Evolutionary conservation across 2,329 filamentous ascomycete species (phyloP).

Genomic region (Microcera coccophila): DNA sequence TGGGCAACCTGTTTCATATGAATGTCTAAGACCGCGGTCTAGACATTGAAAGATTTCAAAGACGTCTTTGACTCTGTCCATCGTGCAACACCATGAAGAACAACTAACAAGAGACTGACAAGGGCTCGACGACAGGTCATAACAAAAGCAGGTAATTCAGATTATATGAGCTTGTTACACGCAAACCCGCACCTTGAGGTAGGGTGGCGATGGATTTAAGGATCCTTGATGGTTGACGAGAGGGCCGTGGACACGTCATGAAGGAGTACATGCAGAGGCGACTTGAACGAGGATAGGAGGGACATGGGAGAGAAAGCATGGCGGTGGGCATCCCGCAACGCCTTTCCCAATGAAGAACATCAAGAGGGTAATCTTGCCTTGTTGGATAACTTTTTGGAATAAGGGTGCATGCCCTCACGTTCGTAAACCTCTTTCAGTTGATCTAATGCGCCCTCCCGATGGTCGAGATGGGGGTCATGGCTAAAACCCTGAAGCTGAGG

Average conservation of each 20-base stretch:
- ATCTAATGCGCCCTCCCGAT: neutral
- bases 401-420: neutral
- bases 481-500: neutral
- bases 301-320: neutral
- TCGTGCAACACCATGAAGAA: constrained; percentile 19
- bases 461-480: neutral
- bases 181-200: constrained; percentile 14
- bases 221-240: constrained; percentile 1
- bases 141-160: constrained; percentile 1
- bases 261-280: neutral
- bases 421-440: neutral
- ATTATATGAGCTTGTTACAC: constrained; percentile 17
- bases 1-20: constrained; percentile 19
- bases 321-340: neutral
- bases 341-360: neutral
- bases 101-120: constrained; percentile 4
- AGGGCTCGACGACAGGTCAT: constrained; percentile 6
- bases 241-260: constrained; percentile 11
- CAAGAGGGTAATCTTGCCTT: neutral
- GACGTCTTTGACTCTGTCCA: constrained; percentile 17
- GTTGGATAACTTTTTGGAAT: too few species aligned
- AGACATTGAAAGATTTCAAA: constrained; percentile 22
- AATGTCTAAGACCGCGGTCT: constrained; percentile 28
- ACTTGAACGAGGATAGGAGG: neutral
- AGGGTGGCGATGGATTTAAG: constrained; percentile 13